Base-by-base conservation (phyloP, 2,329 filamentous ascomycete genomes). In the Colletotrichum sp. region DNA sequence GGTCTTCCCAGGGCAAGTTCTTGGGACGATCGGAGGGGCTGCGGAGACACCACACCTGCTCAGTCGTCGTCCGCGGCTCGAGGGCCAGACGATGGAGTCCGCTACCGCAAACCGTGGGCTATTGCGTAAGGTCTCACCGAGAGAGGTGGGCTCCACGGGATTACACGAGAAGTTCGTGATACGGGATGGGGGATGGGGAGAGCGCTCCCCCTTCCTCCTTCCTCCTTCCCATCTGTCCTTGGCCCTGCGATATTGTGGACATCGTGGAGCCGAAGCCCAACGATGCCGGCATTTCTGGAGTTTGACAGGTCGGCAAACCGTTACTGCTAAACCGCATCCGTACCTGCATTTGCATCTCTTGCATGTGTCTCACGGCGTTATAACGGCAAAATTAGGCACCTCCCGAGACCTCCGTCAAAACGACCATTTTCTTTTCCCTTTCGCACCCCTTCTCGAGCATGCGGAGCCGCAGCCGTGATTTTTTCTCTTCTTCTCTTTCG, bases 11-110 rank as follows among this genome's bases (percentile, higher is more conserved):
- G 49, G 15, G 83, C 10, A 84, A 72, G 81, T 87, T 6, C 89
- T 89, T 77, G 88, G 89, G 9, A 87, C 88, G 0, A 81, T 88
- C 21, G 84, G 82, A 76, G 85, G 87, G 72, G 86, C 87, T 8
- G 80, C 87, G 62, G 82, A 82, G 30, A 83, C 39, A 44, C 52
- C 26, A 32, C 24, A 26, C 39, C 30, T 10, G 39, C 18, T n/a
- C 39, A 10, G 39, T 44, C 39, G 39, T 44, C 39, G 18, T 30
- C 36, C 63, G 36, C 39, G 64, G 64, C 52, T 52, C 34, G 57
- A 69, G 64, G 28, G 39, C 64, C 66, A 59, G 66, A 68, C 4
- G 16, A 39, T 30, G 21, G n/a, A 55, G 30, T 55, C 65, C 39
- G 34, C 34, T 24, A 21, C 30, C 63, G 30, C 30, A 71, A 69